These are phyloP conservation scores for Vanderwaltozyma polyspora DNA, from an alignment of 805 yeast genomes.

Conservation along the genomic window DNA sequence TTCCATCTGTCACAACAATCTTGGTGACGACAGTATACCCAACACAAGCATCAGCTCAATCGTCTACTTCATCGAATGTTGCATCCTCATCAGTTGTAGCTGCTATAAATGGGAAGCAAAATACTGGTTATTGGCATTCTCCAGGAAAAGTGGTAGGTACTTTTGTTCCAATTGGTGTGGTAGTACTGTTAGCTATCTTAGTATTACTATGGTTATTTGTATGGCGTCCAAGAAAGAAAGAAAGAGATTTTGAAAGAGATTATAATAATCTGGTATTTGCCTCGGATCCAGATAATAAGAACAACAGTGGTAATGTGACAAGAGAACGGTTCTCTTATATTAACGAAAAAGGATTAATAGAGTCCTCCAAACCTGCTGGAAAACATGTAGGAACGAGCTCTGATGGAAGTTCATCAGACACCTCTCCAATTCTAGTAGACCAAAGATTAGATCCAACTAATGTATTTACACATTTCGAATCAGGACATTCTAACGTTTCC, in stretches of 20 bases:
- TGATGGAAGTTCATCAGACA: background rate
- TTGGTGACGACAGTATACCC: conserved; percentile 11
- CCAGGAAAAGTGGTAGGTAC: conserved; percentile 81
- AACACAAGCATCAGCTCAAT: too few species aligned
- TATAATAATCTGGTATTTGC: conserved; percentile 16
- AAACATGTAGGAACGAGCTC: background rate
- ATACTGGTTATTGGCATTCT: conserved; percentile 45
- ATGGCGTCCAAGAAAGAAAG: conserved; percentile 11
- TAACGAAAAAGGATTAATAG: conserved; percentile 15
- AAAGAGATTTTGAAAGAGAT: conserved; percentile 17
- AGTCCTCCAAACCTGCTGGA: conserved; percentile 1
- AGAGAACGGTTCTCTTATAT: conserved; percentile 6
- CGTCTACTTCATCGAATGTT: conserved; percentile 4
- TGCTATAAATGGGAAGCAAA: conserved; percentile 4
- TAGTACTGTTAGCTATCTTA: conserved; percentile 34
- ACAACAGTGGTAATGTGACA: background rate
- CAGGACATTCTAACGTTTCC: conserved; percentile 17
- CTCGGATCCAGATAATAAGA: conserved; percentile 5
- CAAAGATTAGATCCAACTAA: conserved; percentile 28
- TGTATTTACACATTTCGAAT: conserved; percentile 7
- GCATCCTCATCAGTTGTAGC: background rate
- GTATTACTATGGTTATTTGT: conserved; percentile 33
- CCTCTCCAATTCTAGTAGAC: conserved; percentile 27
- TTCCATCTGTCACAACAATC: conserved; percentile 6
- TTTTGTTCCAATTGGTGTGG: conserved; percentile 67